Evolutionary conservation across 805 yeast genomes (phyloP).

Genomic region (Blastobotrys robertii): DNA sequence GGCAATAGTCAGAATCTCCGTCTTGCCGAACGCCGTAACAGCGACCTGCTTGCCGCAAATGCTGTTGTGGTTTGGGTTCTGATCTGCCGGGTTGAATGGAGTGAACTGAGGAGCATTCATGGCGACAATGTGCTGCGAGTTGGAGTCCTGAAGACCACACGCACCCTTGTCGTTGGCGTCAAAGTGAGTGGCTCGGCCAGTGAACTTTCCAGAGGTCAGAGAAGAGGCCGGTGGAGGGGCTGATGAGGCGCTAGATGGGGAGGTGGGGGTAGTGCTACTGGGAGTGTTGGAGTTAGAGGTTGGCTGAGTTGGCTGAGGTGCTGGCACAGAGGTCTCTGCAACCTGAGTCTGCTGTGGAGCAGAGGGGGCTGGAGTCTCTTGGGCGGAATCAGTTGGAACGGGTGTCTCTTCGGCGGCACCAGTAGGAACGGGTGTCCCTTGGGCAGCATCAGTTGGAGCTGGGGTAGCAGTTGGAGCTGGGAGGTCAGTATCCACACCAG

Average conservation of each 20-base stretch:
- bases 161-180: constrained; percentile 35
- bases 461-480: too few species aligned
- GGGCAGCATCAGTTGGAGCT: too few species aligned
- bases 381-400: too few species aligned
- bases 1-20: constrained; percentile 46
- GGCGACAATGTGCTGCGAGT: constrained; percentile 45
- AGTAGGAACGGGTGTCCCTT: too few species aligned
- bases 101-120: constrained; percentile 32
- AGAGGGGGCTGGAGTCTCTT: too few species aligned
- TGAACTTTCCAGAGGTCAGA: constrained; percentile 13
- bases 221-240: constrained; percentile 12
- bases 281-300: constrained; percentile 1
- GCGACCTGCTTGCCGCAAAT: constrained; percentile 45
- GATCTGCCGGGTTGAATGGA: constrained; percentile 33
- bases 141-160: constrained; percentile 41
- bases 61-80: constrained; percentile 33
- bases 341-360: too few species aligned
- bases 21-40: constrained; percentile 38
- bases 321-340: background rate
- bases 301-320: constrained; percentile 2
- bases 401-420: too few species aligned
- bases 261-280: constrained; percentile 6
- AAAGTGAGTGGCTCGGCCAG: constrained; percentile 20
- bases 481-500: too few species aligned
- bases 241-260: constrained; percentile 7